Evolutionary conservation across 2,329 filamentous ascomycete genomes (phyloP).

Genomic region (Fusarium poae): DNA sequence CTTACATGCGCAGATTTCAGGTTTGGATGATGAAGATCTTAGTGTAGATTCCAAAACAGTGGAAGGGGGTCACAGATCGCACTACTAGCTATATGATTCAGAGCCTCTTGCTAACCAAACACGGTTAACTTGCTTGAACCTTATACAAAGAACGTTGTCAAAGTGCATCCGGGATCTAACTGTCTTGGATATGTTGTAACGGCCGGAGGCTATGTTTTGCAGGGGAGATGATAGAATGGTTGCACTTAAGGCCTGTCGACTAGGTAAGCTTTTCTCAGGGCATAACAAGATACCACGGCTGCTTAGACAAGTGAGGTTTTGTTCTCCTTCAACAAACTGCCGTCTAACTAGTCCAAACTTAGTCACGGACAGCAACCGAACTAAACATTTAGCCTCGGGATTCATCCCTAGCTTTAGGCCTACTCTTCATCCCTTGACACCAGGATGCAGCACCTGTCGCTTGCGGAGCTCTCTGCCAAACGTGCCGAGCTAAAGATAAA

Average conservation of each 20-base stretch:
- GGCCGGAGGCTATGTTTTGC: neutral
- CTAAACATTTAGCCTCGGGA: fast-evolving
- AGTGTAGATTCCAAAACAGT: neutral
- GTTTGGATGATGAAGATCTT: neutral
- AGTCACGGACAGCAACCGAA: neutral
- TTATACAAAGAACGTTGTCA: neutral
- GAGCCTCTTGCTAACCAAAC: neutral
- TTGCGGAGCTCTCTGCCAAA: neutral
- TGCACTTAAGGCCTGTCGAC: neutral
- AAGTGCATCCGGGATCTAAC: neutral
- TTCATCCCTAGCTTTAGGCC: neutral
- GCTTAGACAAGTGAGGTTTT: neutral
- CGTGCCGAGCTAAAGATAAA: neutral
- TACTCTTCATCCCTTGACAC: neutral
- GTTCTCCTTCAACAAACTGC: neutral
- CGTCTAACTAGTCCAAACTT: neutral
- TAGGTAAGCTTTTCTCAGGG: neutral
- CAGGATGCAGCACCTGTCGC: neutral
- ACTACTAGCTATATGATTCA: neutral
- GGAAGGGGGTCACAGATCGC: neutral
- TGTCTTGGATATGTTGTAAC: neutral
- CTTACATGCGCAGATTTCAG: neutral
- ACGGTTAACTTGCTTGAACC: neutral
- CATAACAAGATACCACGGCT: neutral
- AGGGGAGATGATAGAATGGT: neutral